Evolutionary conservation across 1,284 basidiomycete genomes (phyloP).

Genomic region (Naganishia albida): DNA sequence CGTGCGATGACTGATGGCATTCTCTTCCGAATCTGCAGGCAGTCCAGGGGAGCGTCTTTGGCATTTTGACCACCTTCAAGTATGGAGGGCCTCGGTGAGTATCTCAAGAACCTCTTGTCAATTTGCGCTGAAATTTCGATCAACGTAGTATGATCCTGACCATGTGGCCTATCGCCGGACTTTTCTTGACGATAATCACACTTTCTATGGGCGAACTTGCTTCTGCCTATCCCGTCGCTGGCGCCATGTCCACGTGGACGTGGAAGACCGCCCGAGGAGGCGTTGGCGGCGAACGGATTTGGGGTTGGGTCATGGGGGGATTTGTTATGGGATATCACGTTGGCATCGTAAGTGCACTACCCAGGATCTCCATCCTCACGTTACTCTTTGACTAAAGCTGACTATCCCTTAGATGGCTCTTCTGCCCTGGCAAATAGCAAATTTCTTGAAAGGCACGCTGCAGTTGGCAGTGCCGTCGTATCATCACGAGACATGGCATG

Average conservation of each 20-base stretch:
- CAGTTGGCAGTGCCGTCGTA: constrained; percentile 41
- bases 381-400: not conserved
- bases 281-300: constrained; percentile 49
- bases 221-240: constrained; percentile 52
- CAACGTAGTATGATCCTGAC: constrained; percentile 41
- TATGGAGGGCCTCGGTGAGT: constrained; percentile 47
- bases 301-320: constrained; percentile 52
- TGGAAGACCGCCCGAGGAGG: constrained; percentile 51
- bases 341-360: constrained; percentile 44
- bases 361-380: not conserved
- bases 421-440: constrained; percentile 46
- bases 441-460: constrained; percentile 48
- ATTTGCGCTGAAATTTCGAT: not conserved
- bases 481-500: constrained; percentile 42
- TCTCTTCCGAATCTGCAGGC: not conserved
- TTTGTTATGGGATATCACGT: constrained; percentile 52
- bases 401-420: constrained; percentile 41
- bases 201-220: constrained; percentile 49
- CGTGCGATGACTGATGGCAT: not conserved
- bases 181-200: constrained; percentile 46
- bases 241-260: constrained; percentile 53
- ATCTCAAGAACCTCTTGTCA: not conserved
- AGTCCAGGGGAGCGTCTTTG: constrained; percentile 48
- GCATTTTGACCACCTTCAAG: constrained; percentile 47
- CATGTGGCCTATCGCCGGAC: constrained; percentile 50